phyloP scores from a whole-genome alignment of 1,284 basidiomycete species.

The Rhodotorula sp. region DNA sequence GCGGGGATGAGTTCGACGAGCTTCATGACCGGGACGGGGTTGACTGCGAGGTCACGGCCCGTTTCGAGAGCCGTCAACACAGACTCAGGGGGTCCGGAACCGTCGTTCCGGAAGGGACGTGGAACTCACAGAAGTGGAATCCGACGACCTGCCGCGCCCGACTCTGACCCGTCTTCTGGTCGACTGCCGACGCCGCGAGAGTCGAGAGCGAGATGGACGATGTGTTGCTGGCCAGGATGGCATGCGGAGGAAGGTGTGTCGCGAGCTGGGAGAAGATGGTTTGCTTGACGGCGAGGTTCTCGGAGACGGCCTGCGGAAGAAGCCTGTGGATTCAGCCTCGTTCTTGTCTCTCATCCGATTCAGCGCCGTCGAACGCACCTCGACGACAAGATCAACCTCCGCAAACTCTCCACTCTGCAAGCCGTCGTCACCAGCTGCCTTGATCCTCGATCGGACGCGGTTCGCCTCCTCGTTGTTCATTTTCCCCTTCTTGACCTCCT shows the following conservation, averaged over 20 bases:
- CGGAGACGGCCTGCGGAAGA: conserved; percentile 72
- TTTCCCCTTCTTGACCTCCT: conserved; percentile 81
- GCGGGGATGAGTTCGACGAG: conserved; percentile 77
- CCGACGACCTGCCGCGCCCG: conserved; percentile 67
- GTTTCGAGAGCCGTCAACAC: too few relatives aligned
- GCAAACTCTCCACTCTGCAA: conserved; percentile 55
- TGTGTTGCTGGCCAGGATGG: conserved; percentile 89
- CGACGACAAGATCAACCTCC: conserved; percentile 85
- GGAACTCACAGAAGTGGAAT: conserved; percentile 39
- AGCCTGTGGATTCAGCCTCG: background rate
- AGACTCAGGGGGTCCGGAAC: background rate
- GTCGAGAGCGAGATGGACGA: conserved; percentile 93
- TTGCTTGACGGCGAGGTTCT: conserved; percentile 77
- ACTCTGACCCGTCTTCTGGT: conserved; percentile 14
- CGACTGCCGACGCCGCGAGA: conserved; percentile 71
- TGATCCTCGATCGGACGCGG: conserved; percentile 68
- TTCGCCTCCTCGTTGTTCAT: conserved; percentile 68
- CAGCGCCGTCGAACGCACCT: conserved; percentile 57
- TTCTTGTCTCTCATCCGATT: background rate
- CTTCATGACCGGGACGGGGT: conserved; percentile 63
- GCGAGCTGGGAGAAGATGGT: conserved; percentile 73
- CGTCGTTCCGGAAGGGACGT: background rate
- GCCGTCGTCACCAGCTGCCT: conserved; percentile 58
- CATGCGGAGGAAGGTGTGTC: conserved; percentile 64
- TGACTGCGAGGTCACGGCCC: conserved; percentile 14